Evolutionary conservation across 75 land plant genomes (phyloP), one percentile per base, ranked within the genome.

Genomic region (Selaginella tamariscina): DNA sequence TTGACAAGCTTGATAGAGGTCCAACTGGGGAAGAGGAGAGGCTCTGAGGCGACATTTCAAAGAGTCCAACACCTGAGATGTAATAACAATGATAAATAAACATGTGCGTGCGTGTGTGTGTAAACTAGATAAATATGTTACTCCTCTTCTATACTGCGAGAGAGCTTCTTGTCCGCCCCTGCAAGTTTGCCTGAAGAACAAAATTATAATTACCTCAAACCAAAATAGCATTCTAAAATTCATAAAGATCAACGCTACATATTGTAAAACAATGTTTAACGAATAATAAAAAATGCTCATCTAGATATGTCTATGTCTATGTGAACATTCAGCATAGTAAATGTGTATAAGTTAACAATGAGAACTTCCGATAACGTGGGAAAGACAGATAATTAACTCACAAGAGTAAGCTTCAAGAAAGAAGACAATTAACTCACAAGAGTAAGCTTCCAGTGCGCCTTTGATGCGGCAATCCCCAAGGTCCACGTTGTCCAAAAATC

Each of bases 101-200:
- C 24, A 27, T 69, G 1, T 0, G n/a, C 54, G 60, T 1, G 39
- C 15, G 22, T 24, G 67, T 56, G 15, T 0, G 0, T 2, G n/a
- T 31, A 56, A 1, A 33, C 24, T 1, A 21, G 22, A 5, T 13
- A n/a, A n/a, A 55, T 30, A 31, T 31, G 13, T 67, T 72, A 86
- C 95, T 89, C 88, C 62, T 82, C 79, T 68, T 86, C 90, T 75
- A 89, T 79, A 54, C 87, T 89, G 27, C 82, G 60, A 23, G 91
- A 89, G 1, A 82, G 68, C 54, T 85, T 86, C 32, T 70, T 85
- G 64, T 84, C 91, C 20, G 74, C 56, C 31, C 84, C 84, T 1
- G 82, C 82, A 67, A 80, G 78, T 65, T 89, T 89, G 71, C 90
- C 95, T 88, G 71, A n/a, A n/a, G n/a, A n/a, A n/a, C n/a, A n/a